Evolutionary conservation across 768 basidiomycete species (phyloP).

Genomic region (Saitozyma sp.): DNA sequence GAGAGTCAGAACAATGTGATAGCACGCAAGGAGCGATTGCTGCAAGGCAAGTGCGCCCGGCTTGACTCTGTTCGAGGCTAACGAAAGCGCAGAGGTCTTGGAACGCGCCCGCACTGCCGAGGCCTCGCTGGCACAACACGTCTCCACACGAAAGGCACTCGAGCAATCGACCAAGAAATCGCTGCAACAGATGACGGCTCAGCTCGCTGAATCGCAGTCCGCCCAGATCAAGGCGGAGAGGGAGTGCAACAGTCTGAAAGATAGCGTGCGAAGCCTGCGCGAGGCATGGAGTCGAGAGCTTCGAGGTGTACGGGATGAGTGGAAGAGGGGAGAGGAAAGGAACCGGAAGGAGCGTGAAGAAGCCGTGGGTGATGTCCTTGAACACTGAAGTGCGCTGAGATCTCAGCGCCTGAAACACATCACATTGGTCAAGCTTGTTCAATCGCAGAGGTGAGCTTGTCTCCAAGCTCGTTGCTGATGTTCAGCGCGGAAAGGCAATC

Average conservation of each 20-base stretch:
- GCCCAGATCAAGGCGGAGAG: slow-evolving; percentile 40
- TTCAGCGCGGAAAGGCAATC: slow-evolving; percentile 12
- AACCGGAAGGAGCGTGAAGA: slow-evolving; percentile 39
- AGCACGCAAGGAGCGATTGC: slow-evolving; percentile 43
- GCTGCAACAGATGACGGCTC: slow-evolving; percentile 31
- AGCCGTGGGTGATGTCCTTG: slow-evolving; percentile 31
- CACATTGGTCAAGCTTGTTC: slow-evolving; percentile 35
- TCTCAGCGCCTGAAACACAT: slow-evolving; percentile 37
- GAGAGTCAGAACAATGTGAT: slow-evolving; percentile 49
- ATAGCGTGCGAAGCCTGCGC: slow-evolving; percentile 47
- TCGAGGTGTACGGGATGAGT: slow-evolving; percentile 32
- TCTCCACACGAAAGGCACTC: slow-evolving; percentile 31
- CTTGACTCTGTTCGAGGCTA: background rate
- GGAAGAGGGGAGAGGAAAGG: slow-evolving; percentile 31
- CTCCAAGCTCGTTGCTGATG: background rate
- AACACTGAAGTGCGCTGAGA: background rate
- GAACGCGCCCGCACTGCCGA: slow-evolving; percentile 50
- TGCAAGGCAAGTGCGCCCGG: slow-evolving; percentile 34
- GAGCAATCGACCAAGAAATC: slow-evolving; percentile 43
- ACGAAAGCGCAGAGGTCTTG: slow-evolving; percentile 38
- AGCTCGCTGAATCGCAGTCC: slow-evolving; percentile 43
- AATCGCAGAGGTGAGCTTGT: slow-evolving; percentile 39
- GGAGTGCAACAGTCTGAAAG: slow-evolving; percentile 44
- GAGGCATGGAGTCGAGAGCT: slow-evolving; percentile 45
- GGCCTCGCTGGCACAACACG: slow-evolving; percentile 28